Base-by-base conservation (phyloP, 345 rosid genomes). In the Mercurialis annua region DNA sequence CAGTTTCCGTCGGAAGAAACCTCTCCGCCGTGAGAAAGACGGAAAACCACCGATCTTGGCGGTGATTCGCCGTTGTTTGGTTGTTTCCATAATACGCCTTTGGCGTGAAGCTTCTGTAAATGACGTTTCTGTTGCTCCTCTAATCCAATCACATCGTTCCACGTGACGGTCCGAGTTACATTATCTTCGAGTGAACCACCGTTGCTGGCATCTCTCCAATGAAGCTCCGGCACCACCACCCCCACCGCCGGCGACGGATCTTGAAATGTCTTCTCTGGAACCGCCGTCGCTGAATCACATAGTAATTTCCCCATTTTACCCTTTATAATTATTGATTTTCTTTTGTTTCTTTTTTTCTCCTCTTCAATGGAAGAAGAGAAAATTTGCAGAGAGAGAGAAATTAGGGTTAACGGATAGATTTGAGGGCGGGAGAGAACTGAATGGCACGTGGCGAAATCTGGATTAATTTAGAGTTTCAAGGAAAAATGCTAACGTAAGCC, bases 1-100 rank as follows among this genome's bases (percentile, higher is more conserved):
- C 99, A 95, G 87, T 95, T 95, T 30, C 99, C 98, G 68, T 95
- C 98, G 17, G 99, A 59, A 24, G 92, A 90, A 2, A 95, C 99
- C 50, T 92, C 97, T 26, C 99, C 99, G 11, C 98, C 99, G 68
- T 95, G 93, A 0, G 96, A 83, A 23, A 92, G 81, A 56, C 82
- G 81, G 80, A 95, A 92, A 36, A 95, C 96, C 24, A 90, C 82
- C 30, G 97, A 82, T 34, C 73, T 58, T 9, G 59, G 34, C 18
- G 33, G 63, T 0, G 51, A 31, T 5, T 84, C 82, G n/a, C 42
- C 59, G 12, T 75, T 85, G 43, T 64, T 76, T 6, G 97, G 98
- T 62, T 85, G 90, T 73, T 88, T 88, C 99, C 99, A 95, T 5
- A 95, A 76, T 0, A 95, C 92, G 12, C 99, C 99, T 56, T 73